Conservation (phyloP, 805 yeast genomes). For the Candida taoyuanica region DNA sequence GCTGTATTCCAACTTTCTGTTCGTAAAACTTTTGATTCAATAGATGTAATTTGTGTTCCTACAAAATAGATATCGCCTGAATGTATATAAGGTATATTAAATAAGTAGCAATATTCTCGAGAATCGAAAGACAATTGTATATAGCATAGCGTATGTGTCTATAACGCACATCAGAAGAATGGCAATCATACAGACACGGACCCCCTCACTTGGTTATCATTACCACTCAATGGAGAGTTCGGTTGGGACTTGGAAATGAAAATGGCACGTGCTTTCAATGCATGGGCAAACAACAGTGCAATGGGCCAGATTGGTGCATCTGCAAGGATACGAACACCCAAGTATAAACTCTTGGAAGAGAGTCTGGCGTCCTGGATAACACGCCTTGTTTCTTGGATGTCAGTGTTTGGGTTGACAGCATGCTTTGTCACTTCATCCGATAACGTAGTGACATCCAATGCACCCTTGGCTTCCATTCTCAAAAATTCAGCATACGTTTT, state of each 20-base stretch:
- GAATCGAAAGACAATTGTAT: no score
- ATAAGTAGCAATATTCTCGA: no score
- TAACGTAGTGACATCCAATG: slow-evolving; percentile 45
- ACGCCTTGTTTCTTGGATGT: slow-evolving; percentile 39
- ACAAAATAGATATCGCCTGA: neutral
- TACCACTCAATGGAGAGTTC: slow-evolving; percentile 1
- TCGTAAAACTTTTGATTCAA: neutral
- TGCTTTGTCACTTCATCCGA: slow-evolving; percentile 47
- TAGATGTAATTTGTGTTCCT: neutral
- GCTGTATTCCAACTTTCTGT: neutral
- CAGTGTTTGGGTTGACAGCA: slow-evolving; percentile 42
- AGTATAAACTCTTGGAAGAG: slow-evolving; percentile 52
- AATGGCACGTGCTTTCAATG: slow-evolving; percentile 61
- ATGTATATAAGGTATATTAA: neutral
- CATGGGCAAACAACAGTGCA: slow-evolving; percentile 75
- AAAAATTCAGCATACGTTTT: slow-evolving; percentile 56
- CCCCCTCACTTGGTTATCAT: neutral
- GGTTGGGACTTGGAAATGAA: slow-evolving; percentile 28
- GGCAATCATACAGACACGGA: neutral
- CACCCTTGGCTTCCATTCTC: slow-evolving; percentile 55
- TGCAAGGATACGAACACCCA: slow-evolving; percentile 73
- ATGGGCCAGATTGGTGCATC: slow-evolving; percentile 89
- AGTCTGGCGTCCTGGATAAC: slow-evolving; percentile 46
- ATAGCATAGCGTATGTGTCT: no score
- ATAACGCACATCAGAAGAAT: no score